Evolutionary conservation across 768 basidiomycete species (phyloP), one percentile per base, ranked within the genome.

Genomic region (Boletales sp.): DNA sequence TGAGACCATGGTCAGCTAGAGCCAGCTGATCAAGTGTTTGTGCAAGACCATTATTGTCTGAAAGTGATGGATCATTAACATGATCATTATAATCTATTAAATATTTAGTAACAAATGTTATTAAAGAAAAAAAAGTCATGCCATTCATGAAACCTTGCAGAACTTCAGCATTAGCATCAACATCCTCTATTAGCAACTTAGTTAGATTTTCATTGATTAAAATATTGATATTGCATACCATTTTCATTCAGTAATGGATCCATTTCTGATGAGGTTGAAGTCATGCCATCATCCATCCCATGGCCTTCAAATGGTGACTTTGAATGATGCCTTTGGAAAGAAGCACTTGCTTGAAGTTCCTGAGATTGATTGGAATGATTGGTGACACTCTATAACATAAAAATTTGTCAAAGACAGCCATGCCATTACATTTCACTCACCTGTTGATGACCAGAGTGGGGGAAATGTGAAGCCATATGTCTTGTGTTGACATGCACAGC

Each of bases 401-500:
- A 17, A 36, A 1, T 32, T 28, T 5, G 25, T 28, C 25, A 28
- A 28, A 28, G 8, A 11, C 1, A 13, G 12, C 7, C 2, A 10
- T 21, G 1, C 5, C 0, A 38, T 12, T n/a, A 21, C 3, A 38
- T 35, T 4, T 2, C 17, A 39, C 61, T 54, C 10, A 61, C 60
- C 8, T 21, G 1, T 8, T 48, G 21, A 18, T 32, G 36, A 12
- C 2, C 25, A 28, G 33, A 3, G 15, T 28, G 10, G 13, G 36
- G 5, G 17, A 55, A 17, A 31, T 55, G 7, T 10, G 12, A 0
- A 17, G 32, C 52, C 12, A 57, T 5, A 13, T 66, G 46, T 21
- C 64, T 54, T 36, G 54, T 57, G 4, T 65, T 65, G 33, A 62
- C 17, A 36, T 55, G 33, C 37, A 64, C 19, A 5, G 54, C 54